Percentiles rank a stretch among this genome's conserved stretches.
phyloP scores from a whole-genome alignment of 2,329 filamentous ascomycete genomes.

The Colletotrichum cereale region DNA sequence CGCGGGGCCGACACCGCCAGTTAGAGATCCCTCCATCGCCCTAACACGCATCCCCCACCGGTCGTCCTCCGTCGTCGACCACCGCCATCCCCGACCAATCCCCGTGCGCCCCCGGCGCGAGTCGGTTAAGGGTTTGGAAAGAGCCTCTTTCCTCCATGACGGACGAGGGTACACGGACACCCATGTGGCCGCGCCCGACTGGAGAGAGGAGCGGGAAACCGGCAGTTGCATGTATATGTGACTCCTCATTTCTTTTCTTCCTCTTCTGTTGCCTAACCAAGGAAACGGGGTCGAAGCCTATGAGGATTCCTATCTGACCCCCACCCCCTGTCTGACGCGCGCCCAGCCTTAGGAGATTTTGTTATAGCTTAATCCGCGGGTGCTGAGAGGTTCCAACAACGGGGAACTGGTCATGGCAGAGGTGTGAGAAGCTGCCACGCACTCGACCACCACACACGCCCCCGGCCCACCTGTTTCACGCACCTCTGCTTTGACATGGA shows the following conservation, averaged over 20 bases:
- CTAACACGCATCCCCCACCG: no score
- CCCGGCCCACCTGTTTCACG: constrained; percentile 38
- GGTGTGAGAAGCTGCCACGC: constrained; percentile 34
- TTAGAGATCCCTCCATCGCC: constrained; percentile 18
- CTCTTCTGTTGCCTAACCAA: background rate
- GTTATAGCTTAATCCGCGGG: constrained; percentile 1
- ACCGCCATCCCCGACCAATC: constrained; percentile 22
- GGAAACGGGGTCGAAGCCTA: constrained; percentile 21
- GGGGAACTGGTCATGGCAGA: constrained; percentile 24
- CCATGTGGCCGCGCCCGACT: background rate
- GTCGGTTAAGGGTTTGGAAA: background rate
- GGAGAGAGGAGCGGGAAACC: background rate
- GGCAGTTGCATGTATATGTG: constrained; percentile 17
- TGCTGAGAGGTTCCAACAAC: constrained; percentile 13
- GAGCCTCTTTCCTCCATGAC: constrained; percentile 21
- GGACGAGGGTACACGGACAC: background rate
- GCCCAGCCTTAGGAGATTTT: constrained; percentile 31
- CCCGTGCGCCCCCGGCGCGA: background rate
- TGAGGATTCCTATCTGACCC: constrained; percentile 27
- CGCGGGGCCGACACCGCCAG: constrained; percentile 35
- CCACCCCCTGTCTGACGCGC: constrained; percentile 23
- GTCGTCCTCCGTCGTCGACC: constrained; percentile 8
- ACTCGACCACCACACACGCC: constrained; percentile 18
- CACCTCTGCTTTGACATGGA: constrained; percentile 40
- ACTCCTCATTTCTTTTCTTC: background rate